Evolutionary conservation across 306 rosid genomes (phyloP), one percentile per base, ranked within the genome.

Genomic region (Cyamopsis tetragonoloba): DNA sequence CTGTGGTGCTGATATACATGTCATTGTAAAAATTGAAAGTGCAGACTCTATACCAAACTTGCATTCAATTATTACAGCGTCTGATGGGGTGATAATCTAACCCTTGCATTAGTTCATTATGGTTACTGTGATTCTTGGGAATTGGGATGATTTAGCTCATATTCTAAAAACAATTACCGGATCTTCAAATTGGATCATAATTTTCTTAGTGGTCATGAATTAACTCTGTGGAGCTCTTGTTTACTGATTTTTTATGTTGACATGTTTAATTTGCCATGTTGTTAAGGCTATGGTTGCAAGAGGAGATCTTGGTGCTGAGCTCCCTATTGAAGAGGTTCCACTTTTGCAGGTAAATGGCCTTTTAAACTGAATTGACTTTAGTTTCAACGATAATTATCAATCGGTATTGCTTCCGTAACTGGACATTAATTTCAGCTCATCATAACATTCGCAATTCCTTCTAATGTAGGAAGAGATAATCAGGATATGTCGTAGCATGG

Each of bases 11-110:
- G 99, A 93, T 82, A 90, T 93, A 72, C 97, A 88, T 27, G 95
- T 93, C 71, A 93, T 90, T 46, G 99, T 93, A 23, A 93, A 93
- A 70, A 93, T 90, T 74, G 99, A 90, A 80, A 93, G 99, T 68
- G 99, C 97, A 24, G 96, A 93, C 77, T 93, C 99, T 6, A 90
- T 93, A 72, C 92, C 97, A 4, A 93, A 93, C 80, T 79, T 93
- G 81, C 99, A 88, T 76, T 93, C 99, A 54, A 93, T 93, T 66
- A 93, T 93, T 83, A 72, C 75, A 11, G 75, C 75, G 0, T 78
- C 82, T 67, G 82, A 78, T 51, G 82, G 82, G 82, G 82, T 78
- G 32, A 50, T 60, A 18, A 67, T 47, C 72, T 66, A 78, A 72
- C 43, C 75, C 57, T 62, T 58, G 24, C 44, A 15, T 34, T 30